Percentiles rank a stretch among this genome's conserved stretches.
These are phyloP conservation scores for Babesia sp. DNA, from an alignment of 169 alveolate genomes.

Conservation along the genomic window DNA sequence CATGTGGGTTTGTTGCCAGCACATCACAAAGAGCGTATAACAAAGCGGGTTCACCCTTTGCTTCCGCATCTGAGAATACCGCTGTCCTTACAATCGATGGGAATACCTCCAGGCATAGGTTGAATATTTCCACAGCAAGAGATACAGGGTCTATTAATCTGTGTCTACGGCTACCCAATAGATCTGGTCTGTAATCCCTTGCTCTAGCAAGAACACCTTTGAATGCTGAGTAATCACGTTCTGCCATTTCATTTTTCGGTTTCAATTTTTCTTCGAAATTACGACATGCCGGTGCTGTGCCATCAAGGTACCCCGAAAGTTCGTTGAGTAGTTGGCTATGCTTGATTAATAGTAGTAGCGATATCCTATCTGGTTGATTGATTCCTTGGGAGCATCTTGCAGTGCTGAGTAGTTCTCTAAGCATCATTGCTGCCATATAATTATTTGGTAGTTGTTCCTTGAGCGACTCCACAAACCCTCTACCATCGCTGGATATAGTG, in stretches of 20 bases:
- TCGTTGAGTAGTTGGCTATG: conserved; percentile 65
- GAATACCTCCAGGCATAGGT: conserved; percentile 63
- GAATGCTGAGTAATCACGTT: conserved; percentile 26
- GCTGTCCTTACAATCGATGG: conserved; percentile 69
- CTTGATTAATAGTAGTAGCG: conserved; percentile 55
- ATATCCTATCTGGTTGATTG: conserved; percentile 60
- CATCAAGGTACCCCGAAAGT: conserved; percentile 59
- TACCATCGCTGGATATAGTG: conserved; percentile 63
- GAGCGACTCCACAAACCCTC: conserved; percentile 44
- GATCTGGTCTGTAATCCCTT: conserved; percentile 47
- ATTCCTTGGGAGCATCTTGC: conserved; percentile 52
- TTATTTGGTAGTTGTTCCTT: conserved; percentile 56
- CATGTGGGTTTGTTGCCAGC: conserved; percentile 28
- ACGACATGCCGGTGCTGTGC: conserved; percentile 43
- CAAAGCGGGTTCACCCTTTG: conserved; percentile 37
- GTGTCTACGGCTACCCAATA: conserved; percentile 53
- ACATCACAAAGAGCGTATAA: conserved; percentile 48
- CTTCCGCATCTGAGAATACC: conserved; percentile 62
- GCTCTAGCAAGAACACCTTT: conserved; percentile 19
- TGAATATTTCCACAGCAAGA: conserved; percentile 61
- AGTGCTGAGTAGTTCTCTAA: conserved; percentile 56
- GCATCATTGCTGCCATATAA: conserved; percentile 58
- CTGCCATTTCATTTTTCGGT: conserved; percentile 36
- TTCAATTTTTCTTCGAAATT: conserved; percentile 27
- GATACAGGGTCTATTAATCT: conserved; percentile 49